phyloP scores from a whole-genome alignment of 768 basidiomycete genomes.

The Psilocybe cubensis region DNA sequence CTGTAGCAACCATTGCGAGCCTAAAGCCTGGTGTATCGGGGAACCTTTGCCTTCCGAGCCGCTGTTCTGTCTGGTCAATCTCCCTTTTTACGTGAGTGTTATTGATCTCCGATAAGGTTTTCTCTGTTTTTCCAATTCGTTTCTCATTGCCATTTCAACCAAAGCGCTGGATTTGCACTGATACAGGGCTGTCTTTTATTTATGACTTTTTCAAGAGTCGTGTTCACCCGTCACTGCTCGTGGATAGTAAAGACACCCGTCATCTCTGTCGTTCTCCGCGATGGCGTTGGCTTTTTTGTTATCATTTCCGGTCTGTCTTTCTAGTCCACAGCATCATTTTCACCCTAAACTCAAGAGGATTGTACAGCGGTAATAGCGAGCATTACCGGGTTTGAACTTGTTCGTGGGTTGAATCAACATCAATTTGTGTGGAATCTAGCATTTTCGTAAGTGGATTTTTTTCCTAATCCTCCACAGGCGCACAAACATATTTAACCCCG shows the following conservation, averaged over 20 bases:
- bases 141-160: neutral
- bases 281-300: slow-evolving; percentile 12
- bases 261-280: slow-evolving; percentile 15
- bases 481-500: neutral
- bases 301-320: slow-evolving; percentile 2
- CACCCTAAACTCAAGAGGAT: neutral
- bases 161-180: slow-evolving; percentile 4
- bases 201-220: slow-evolving; percentile 10
- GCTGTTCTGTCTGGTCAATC: neutral
- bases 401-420: neutral
- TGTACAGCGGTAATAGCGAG: neutral
- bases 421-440: slow-evolving; percentile 4
- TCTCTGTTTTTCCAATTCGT: neutral
- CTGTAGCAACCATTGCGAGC: neutral
- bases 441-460: slow-evolving; percentile 8
- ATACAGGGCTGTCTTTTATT: slow-evolving; percentile 6
- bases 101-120: neutral
- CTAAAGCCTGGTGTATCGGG: neutral
- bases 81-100: slow-evolving; percentile 1
- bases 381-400: neutral
- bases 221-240: neutral
- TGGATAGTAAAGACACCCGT: slow-evolving; percentile 13
- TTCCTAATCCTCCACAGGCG: neutral
- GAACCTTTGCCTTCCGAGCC: slow-evolving; percentile 7
- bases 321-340: neutral